Conservation (phyloP, 2,329 filamentous ascomycete genomes). For the Mariannaea elegans region DNA sequence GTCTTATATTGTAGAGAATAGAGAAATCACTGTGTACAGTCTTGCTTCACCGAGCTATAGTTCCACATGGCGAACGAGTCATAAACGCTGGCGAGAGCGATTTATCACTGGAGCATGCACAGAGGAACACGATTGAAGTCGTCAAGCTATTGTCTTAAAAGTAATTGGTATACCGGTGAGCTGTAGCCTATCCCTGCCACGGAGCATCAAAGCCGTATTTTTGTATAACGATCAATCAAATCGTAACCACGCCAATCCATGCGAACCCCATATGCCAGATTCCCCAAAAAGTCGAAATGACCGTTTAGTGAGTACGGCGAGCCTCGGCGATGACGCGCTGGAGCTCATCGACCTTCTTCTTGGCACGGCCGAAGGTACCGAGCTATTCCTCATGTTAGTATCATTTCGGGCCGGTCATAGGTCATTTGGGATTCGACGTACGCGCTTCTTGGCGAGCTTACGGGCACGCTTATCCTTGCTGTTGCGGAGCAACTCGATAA, state of each 20-base stretch:
- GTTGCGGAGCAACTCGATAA: constrained; percentile 99
- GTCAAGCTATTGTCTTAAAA: constrained; percentile 41
- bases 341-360: constrained; percentile 99
- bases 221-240: constrained; percentile 42
- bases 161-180: constrained; percentile 49
- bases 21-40: constrained; percentile 9
- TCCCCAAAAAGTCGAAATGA: constrained; percentile 38
- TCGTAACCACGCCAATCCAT: constrained; percentile 50
- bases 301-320: constrained; percentile 72
- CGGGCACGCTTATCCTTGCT: constrained; percentile 98
- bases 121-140: constrained; percentile 26
- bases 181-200: constrained; percentile 45
- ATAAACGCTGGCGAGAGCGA: neutral
- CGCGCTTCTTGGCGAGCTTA: constrained; percentile 99
- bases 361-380: constrained; percentile 97
- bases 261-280: constrained; percentile 43
- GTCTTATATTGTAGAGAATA: constrained; percentile 8
- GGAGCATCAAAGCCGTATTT: constrained; percentile 44
- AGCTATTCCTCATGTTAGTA: constrained; percentile 66
- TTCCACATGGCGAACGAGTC: neutral
- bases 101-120: constrained; percentile 9
- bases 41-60: neutral
- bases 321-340: constrained; percentile 97
- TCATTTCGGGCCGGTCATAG: constrained; percentile 2
- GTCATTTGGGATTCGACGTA: constrained; percentile 57